These are phyloP conservation scores for Colletotrichum ledebouriae DNA, from an alignment of 2,329 filamentous ascomycete genomes.

Conservation along the genomic window DNA sequence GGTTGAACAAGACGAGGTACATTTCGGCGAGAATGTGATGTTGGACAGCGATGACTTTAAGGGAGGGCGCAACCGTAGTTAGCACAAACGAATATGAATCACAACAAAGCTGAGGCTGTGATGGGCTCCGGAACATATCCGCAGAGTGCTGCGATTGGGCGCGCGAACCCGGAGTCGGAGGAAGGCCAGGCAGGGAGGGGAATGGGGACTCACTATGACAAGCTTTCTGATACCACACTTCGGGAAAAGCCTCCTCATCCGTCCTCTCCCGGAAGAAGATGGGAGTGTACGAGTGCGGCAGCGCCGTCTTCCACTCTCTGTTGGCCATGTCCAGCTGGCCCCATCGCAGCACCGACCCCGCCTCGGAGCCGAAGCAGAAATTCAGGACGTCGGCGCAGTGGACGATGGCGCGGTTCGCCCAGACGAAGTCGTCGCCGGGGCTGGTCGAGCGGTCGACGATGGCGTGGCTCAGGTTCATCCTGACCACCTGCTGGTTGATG, in stretches of 20 bases:
- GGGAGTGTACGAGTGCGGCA: slow-evolving; percentile 42
- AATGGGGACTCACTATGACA: slow-evolving; percentile 38
- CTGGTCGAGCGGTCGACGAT: slow-evolving; percentile 65
- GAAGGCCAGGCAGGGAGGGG: background rate
- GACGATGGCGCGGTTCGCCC: slow-evolving; percentile 74
- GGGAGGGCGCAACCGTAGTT: slow-evolving; percentile 22
- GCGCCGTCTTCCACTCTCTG: slow-evolving; percentile 42
- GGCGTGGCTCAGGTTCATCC: slow-evolving; percentile 61
- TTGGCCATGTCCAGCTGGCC: slow-evolving; percentile 42
- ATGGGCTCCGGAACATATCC: slow-evolving; percentile 48
- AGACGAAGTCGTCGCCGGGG: slow-evolving; percentile 64
- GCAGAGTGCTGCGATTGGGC: background rate
- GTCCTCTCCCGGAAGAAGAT: slow-evolving; percentile 42
- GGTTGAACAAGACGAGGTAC: slow-evolving; percentile 69
- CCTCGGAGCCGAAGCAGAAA: slow-evolving; percentile 67
- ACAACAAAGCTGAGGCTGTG: slow-evolving; percentile 51
- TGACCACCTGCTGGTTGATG: slow-evolving; percentile 60
- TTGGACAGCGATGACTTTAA: slow-evolving; percentile 68
- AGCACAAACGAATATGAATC: slow-evolving; percentile 44
- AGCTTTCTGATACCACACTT: slow-evolving; percentile 43
- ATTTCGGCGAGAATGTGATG: slow-evolving; percentile 71
- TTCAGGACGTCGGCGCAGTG: slow-evolving; percentile 74
- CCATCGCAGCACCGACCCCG: slow-evolving; percentile 39
- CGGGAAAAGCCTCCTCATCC: slow-evolving; percentile 53
- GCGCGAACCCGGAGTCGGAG: background rate